phyloP scores from a whole-genome alignment of 331 rosid genomes.

The Arachis monticola region DNA sequence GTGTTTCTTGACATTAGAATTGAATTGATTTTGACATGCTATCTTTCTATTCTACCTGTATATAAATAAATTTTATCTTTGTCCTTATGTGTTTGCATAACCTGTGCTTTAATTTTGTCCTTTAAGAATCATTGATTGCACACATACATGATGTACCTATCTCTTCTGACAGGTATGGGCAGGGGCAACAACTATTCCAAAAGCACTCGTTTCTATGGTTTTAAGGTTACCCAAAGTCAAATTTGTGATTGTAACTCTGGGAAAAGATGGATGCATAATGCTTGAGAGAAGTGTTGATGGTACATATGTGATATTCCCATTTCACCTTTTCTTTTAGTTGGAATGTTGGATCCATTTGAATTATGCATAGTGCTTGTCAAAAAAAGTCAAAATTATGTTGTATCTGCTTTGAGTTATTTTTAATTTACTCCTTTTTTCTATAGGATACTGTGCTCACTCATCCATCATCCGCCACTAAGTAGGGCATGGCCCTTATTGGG shows the following conservation, averaged over 20 bases:
- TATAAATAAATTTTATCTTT: constrained; percentile 1
- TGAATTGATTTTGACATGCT: constrained; percentile 15
- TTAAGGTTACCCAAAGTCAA: constrained; percentile 73
- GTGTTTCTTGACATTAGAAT: constrained; percentile 5
- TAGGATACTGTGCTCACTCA: too few species aligned
- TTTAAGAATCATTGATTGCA: constrained; percentile 1
- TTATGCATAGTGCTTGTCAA: neutral
- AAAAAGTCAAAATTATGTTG: constrained; percentile 7
- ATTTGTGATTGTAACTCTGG: constrained; percentile 86
- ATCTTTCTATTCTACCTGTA: neutral
- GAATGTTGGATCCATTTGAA: constrained; percentile 3
- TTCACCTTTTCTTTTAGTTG: neutral
- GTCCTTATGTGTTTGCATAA: constrained; percentile 5
- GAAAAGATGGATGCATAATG: constrained; percentile 91
- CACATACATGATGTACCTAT: neutral
- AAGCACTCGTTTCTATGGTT: constrained; percentile 79
- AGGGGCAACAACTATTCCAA: constrained; percentile 66
- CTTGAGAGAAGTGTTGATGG: constrained; percentile 75
- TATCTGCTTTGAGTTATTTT: neutral
- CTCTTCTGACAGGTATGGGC: constrained; percentile 75
- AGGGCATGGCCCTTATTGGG: too few species aligned
- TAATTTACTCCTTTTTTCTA: too few species aligned
- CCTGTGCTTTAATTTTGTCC: neutral
- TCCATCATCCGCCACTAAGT: too few species aligned
- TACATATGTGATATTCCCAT: constrained; percentile 28